Base-by-base conservation (phyloP, 768 basidiomycete species). In the Lactarius indigo region DNA sequence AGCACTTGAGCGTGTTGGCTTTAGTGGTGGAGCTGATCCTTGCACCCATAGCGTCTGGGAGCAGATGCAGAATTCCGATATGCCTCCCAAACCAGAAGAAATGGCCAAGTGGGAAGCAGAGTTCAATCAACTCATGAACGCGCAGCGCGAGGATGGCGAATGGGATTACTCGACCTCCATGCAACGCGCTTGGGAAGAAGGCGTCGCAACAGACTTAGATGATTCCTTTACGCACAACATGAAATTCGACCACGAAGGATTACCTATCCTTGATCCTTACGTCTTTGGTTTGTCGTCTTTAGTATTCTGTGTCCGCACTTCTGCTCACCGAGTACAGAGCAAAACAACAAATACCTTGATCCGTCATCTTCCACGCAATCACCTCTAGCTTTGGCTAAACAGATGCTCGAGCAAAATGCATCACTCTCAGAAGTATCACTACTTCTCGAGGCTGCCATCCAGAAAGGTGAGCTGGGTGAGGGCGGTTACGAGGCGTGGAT, bases 401-500 rank as follows among this genome's bases (percentile, higher is more conserved):
- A 82, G 18, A 77, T 96, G 18, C 78, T 98, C 12, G 85, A 87
- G 26, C 83, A 84, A 65, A 93, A 94, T 63, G 94, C 93, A 2
- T 91, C 95, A 2, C 77, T 99, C 28, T 88, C 93, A 2, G 93
- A 97, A 74, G 94, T 89, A 15, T 90, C 89, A 0, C 80, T 94
- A 47, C 80, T 96, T 72, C 80, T 98, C 26, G 96, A 99, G 78
- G 94, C 94, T 17, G 93, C 94, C 42, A 91, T 98, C 65, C 88
- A 91, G 76, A 83, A 83, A 70, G 91, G 89, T 12, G 89, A 94
- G 65, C 77, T 90, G 9, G 92, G 92, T 30, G 86, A 89, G 72
- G 89, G 87, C 30, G 87, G 92, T 59, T 92, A 88, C 60, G 96
- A 96, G 74, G 85, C 94, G 0, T 99, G 96, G 96, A 87, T 94